These are phyloP conservation scores for Paramecium octaurelia DNA, from an alignment of 73 alveolate genomes.

Conservation along the genomic window DNA sequence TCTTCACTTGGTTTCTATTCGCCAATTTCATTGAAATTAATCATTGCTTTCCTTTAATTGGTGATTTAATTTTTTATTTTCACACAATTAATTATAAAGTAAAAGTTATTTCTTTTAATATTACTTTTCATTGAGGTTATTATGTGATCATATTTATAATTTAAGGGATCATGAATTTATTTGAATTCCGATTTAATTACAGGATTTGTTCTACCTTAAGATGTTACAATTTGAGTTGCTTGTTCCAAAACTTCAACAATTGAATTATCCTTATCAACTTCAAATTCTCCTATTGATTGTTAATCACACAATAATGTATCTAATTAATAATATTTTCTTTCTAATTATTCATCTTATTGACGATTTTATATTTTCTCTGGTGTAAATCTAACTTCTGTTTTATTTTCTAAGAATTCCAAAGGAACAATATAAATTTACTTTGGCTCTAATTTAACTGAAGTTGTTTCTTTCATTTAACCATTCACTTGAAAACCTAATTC, in stretches of 20 bases:
- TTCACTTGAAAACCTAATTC: slow-evolving; percentile 46
- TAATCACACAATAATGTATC: slow-evolving; percentile 49
- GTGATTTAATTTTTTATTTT: slow-evolving; percentile 26
- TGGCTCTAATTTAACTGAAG: neutral
- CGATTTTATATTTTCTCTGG: slow-evolving; percentile 13
- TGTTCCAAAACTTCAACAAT: slow-evolving; percentile 30
- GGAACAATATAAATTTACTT: slow-evolving; percentile 49
- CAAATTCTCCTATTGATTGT: slow-evolving; percentile 26
- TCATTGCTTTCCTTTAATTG: neutral
- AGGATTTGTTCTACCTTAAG: neutral
- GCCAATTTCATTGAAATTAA: neutral
- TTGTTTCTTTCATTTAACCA: slow-evolving; percentile 41
- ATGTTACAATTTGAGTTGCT: neutral
- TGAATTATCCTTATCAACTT: slow-evolving; percentile 54
- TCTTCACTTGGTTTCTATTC: slow-evolving; percentile 32
- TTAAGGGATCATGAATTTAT: slow-evolving; percentile 35
- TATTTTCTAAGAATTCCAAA: slow-evolving; percentile 37
- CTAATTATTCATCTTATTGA: neutral
- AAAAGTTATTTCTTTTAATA: neutral
- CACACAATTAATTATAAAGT: neutral
- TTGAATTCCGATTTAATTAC: slow-evolving; percentile 13
- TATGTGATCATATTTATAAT: neutral
- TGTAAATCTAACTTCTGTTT: slow-evolving; percentile 53
- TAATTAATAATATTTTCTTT: slow-evolving; percentile 36
- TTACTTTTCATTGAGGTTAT: slow-evolving; percentile 4